A percentile compares a stretch with the other conserved stretches of the same genome.
Conservation (phyloP, 768 basidiomycete genomes). For the Boletus speciosus region DNA sequence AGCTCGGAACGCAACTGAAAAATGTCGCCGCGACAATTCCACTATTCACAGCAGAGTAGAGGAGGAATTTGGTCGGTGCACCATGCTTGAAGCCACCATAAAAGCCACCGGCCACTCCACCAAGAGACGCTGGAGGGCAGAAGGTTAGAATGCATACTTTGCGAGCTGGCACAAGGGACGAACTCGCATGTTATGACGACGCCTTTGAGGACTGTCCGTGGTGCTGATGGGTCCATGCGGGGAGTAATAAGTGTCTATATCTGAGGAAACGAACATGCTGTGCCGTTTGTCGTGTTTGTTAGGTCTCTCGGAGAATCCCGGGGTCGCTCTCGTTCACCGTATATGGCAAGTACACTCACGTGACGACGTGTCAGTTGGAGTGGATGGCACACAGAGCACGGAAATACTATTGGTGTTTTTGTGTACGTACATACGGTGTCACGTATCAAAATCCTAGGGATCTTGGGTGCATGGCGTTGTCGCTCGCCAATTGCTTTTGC, state of each 20-base stretch:
- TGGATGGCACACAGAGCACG: no score
- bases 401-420: no score
- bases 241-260: not conserved
- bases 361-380: no score
- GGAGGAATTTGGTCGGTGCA: conserved; percentile 46
- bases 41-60: conserved; percentile 67
- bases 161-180: conserved; percentile 37
- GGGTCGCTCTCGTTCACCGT: no score
- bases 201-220: conserved; percentile 50
- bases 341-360: no score
- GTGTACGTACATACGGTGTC: no score
- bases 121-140: conserved; percentile 49
- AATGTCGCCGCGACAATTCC: conserved; percentile 70
- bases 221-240: conserved; percentile 31
- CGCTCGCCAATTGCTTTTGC: no score
- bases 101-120: conserved; percentile 44
- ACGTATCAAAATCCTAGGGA: no score
- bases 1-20: conserved; percentile 55
- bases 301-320: no score
- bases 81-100: conserved; percentile 48
- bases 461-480: no score
- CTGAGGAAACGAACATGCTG: no score
- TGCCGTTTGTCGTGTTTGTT: no score
- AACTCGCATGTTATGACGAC: conserved; percentile 77
- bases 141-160: conserved; percentile 25